Evolutionary conservation across 1,284 basidiomycete species (phyloP), one percentile per base, ranked within the genome.

Genomic region (Pseudozyma thailandica): DNA sequence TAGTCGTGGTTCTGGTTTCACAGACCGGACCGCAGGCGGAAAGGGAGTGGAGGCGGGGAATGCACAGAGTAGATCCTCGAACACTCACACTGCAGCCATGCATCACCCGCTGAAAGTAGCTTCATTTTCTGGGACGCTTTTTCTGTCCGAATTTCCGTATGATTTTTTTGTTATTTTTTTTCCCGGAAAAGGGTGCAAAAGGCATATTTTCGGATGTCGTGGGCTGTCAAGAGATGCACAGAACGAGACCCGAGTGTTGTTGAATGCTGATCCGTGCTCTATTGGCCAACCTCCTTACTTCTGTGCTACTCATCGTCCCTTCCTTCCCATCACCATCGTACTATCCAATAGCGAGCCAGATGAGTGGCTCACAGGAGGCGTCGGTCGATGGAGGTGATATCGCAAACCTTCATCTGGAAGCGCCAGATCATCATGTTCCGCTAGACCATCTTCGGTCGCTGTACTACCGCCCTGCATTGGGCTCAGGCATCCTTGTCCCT

Each of bases 391-490:
- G 25, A 27, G 54, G 47, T 46, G 54, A 50, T 42, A 62, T 54
- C 18, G 50, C 58, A 45, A 62, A 68, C 18, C 38, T 28, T 4
- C 53, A 63, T 33, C 33, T 33, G 6, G 43, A 31, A n/a, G 33
- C 55, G 20, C 55, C 65, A 44, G 56, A 62, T 16, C 54, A 71
- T 25, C 63, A 62, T 35, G 58, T 72, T 4, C 69, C 69, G 2
- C 20, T 72, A 25, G 62, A 72, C 15, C 54, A 72, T 31, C 69
- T 72, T 15, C 57, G 69, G 7, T 57, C 61, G 37, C 58, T 72
- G 33, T 72, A 72, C 58, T 72, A 65, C 21, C 53, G 69, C n/a
- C 61, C 61, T 7, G 62, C 69, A 5, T 28, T 65, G 28, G 69
- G 62, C 16, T 65, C 69, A 4, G 69, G 69, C 26, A 42, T 61